phyloP scores from a whole-genome alignment of 1,284 basidiomycete species.

The Rhodotorula sp. region DNA sequence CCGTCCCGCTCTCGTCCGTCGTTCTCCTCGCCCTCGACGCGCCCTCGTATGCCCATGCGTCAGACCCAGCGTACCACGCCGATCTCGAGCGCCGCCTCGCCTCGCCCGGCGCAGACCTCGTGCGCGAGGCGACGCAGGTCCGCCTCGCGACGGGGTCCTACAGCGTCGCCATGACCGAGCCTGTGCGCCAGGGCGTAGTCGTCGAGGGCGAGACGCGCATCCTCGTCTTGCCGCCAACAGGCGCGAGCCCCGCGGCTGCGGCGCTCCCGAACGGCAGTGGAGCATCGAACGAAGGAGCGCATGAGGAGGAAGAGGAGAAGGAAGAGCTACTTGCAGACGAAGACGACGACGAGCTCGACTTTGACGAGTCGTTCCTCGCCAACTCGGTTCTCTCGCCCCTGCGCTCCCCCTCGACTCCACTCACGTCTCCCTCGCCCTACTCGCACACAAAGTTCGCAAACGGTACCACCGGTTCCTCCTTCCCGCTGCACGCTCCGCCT shows the following conservation, averaged over 20 bases:
- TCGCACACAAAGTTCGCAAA: neutral
- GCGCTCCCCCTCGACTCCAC: conserved; percentile 27
- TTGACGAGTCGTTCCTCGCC: conserved; percentile 70
- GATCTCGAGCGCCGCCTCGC: conserved; percentile 21
- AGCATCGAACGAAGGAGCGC: conserved; percentile 37
- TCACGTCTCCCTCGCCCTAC: conserved; percentile 29
- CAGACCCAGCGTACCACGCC: neutral
- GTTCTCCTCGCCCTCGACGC: conserved; percentile 48
- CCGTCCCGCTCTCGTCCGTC: conserved; percentile 47
- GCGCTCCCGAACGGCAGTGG: neutral
- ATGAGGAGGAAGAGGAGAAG: conserved; percentile 28
- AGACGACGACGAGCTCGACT: conserved; percentile 56
- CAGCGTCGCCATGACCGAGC: conserved; percentile 58
- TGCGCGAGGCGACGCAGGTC: conserved; percentile 38
- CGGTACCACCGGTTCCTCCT: neutral
- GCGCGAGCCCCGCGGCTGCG: neutral
- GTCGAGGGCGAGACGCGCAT: conserved; percentile 61
- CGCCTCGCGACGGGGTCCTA: conserved; percentile 22
- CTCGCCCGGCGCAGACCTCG: conserved; percentile 26
- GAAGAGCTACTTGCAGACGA: conserved; percentile 42
- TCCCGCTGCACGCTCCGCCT: conserved; percentile 7
- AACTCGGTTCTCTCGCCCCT: conserved; percentile 52
- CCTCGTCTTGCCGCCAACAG: conserved; percentile 57
- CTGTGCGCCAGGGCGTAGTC: conserved; percentile 70
- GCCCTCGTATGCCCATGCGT: conserved; percentile 32